A percentile compares a stretch with the other conserved stretches of the same genome.
phyloP scores from a whole-genome alignment of 1,284 basidiomycete species.

The Somion occarium region DNA sequence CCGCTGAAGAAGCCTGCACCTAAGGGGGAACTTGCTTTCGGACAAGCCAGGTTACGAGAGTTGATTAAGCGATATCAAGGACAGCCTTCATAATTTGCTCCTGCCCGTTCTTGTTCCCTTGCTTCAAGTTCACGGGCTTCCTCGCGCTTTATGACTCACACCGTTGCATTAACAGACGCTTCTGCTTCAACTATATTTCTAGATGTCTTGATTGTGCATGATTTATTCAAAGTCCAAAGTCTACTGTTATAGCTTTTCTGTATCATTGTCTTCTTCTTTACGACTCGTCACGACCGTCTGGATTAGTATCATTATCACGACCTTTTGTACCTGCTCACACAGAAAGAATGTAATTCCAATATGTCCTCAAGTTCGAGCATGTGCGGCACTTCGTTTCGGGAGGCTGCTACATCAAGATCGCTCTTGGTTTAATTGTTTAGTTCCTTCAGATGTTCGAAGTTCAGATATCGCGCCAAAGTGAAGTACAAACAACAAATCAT shows the following conservation, averaged over 20 bases:
- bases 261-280: background rate
- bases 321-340: no score
- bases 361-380: no score
- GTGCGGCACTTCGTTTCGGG: no score
- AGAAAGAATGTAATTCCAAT: no score
- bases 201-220: background rate
- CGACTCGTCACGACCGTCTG: constrained; percentile 4
- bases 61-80: constrained; percentile 77
- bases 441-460: no score
- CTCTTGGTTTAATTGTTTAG: no score
- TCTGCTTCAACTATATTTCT: background rate
- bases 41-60: constrained; percentile 68
- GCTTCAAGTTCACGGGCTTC: background rate
- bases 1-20: constrained; percentile 16
- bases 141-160: background rate
- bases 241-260: background rate
- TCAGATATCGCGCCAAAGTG: no score
- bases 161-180: background rate
- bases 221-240: constrained; percentile 5
- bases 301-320: no score
- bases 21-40: constrained; percentile 55
- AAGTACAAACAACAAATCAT: no score
- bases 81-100: constrained; percentile 4
- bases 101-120: background rate
- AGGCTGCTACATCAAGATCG: no score